Evolutionary conservation across 441 rosid species (phyloP).

Genomic region (Euphorbia celastroides): DNA sequence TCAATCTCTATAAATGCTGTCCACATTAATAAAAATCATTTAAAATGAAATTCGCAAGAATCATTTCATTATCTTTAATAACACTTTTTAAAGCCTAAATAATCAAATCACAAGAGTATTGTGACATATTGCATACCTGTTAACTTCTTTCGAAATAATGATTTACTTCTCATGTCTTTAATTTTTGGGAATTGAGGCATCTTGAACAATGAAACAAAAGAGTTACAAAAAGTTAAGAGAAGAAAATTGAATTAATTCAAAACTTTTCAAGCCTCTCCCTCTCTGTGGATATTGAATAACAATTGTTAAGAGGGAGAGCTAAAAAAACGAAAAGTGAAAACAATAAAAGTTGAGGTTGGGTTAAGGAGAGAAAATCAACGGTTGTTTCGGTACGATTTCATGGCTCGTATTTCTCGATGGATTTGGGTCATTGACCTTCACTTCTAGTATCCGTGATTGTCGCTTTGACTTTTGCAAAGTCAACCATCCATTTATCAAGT

Average conservation of each 20-base stretch:
- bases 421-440: conserved; percentile 7
- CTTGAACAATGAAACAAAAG: neutral
- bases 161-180: neutral
- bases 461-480: neutral
- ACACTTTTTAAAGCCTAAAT: too few species aligned
- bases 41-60: too few species aligned
- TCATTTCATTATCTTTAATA: too few species aligned
- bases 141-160: neutral
- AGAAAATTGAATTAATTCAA: neutral
- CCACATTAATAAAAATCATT: too few species aligned
- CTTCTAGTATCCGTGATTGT: neutral
- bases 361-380: conserved; percentile 23
- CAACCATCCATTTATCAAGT: neutral
- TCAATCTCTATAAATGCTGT: too few species aligned
- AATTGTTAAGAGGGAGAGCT: neutral
- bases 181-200: neutral
- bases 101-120: too few species aligned
- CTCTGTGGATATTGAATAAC: neutral
- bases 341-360: neutral
- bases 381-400: conserved; percentile 22
- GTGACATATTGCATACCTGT: too few species aligned
- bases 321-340: neutral
- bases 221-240: neutral
- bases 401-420: conserved; percentile 15
- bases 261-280: conserved; percentile 7